Percentiles rank a stretch among this genome's conserved stretches.
Evolutionary conservation across 164 flowering plant genomes (phyloP).

Genomic region (Euptelea pleiosperma): DNA sequence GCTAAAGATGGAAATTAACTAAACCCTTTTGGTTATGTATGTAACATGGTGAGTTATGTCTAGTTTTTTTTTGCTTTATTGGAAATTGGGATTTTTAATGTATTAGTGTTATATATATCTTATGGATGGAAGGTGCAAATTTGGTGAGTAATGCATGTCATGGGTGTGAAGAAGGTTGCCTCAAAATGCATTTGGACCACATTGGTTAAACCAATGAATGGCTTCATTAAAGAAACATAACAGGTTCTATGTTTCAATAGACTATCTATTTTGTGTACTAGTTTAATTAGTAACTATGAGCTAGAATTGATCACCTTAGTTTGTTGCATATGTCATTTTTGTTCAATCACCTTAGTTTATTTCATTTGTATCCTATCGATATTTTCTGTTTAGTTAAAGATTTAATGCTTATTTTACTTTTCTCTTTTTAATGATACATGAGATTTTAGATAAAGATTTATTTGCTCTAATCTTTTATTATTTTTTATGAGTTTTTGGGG

Average conservation of each 20-base stretch:
- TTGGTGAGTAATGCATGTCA: slow-evolving; percentile 8
- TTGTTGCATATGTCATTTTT: too few species aligned
- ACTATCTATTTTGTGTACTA: slow-evolving; percentile 1
- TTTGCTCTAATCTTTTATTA: too few species aligned
- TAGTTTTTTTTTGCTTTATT: slow-evolving; percentile 18
- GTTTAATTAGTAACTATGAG: slow-evolving; percentile 19
- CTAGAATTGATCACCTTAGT: too few species aligned
- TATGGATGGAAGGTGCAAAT: slow-evolving; percentile 21
- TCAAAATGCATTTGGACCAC: slow-evolving; percentile 35
- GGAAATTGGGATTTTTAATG: slow-evolving; percentile 25
- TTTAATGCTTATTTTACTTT: too few species aligned
- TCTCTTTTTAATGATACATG: too few species aligned
- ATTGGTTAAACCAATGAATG: slow-evolving; percentile 21
- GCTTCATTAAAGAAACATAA: slow-evolving; percentile 9
- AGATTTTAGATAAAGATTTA: too few species aligned
- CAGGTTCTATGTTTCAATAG: slow-evolving; percentile 12
- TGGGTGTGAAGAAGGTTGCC: slow-evolving; percentile 25
- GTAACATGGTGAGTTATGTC: slow-evolving; percentile 7
- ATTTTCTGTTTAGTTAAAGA: too few species aligned
- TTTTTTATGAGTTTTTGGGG: too few species aligned
- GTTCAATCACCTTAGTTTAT: too few species aligned
- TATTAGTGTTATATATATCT: slow-evolving; percentile 24
- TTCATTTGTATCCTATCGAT: too few species aligned
- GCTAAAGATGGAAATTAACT: slow-evolving; percentile 21
- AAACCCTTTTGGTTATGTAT: slow-evolving; percentile 9